Evolutionary conservation across 169 alveolate genomes (phyloP).

Genomic region (Condylostoma magnum): DNA sequence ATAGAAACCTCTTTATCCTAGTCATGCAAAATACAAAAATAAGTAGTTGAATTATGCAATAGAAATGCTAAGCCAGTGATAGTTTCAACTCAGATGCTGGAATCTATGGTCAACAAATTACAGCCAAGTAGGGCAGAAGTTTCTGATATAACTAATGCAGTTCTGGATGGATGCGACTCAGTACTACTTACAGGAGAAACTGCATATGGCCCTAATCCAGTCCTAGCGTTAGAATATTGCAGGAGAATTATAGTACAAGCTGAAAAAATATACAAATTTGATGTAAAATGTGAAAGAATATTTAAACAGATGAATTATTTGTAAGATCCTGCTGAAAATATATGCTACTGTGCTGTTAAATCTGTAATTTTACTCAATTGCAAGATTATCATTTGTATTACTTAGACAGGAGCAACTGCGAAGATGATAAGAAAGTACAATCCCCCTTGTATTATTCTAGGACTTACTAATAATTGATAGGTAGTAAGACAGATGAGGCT

Average conservation of each 20-base stretch:
- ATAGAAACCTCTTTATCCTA: constrained; percentile 98
- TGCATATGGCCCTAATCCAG: constrained; percentile 88
- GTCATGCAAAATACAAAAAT: constrained; percentile 96
- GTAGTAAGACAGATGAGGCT: not conserved
- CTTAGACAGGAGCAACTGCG: constrained; percentile 97
- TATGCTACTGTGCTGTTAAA: constrained; percentile 89
- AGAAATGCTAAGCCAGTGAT: constrained; percentile 96
- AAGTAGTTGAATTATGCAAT: constrained; percentile 94
- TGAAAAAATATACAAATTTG: constrained; percentile 82
- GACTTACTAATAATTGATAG: constrained; percentile 39
- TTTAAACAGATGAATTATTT: constrained; percentile 32
- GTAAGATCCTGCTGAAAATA: constrained; percentile 55
- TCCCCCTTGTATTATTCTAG: constrained; percentile 92
- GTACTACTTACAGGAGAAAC: constrained; percentile 95
- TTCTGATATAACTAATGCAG: constrained; percentile 98
- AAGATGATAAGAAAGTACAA: constrained; percentile 95
- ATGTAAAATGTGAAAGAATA: not conserved
- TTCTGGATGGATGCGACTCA: constrained; percentile 98
- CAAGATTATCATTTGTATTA: constrained; percentile 90
- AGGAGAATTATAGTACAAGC: constrained; percentile 87
- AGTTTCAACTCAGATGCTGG: constrained; percentile 99
- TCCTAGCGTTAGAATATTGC: constrained; percentile 79
- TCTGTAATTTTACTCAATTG: constrained; percentile 87
- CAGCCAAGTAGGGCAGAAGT: constrained; percentile 99
- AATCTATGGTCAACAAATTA: constrained; percentile 95